Evolutionary conservation across 305 asterid genomes (phyloP).

Genomic region (Andrographis paniculata): DNA sequence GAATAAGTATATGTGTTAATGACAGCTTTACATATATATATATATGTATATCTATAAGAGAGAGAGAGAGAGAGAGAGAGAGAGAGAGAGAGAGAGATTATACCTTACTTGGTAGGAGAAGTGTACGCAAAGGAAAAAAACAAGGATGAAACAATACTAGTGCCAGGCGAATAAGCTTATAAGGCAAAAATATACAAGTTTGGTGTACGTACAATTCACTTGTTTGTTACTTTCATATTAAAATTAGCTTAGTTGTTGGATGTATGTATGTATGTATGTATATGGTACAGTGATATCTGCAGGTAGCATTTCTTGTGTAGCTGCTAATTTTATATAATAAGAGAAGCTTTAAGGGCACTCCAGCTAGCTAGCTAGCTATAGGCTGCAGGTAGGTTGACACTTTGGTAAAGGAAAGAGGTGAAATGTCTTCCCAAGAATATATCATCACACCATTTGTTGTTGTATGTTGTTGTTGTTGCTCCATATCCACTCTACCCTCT

Average conservation of each 20-base stretch:
- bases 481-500: conserved; percentile 49
- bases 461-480: too few relatives aligned
- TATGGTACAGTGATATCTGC: too few relatives aligned
- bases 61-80: conserved; percentile 8
- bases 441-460: too few relatives aligned
- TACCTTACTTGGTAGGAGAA: conserved; percentile 25
- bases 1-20: too few relatives aligned
- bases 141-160: background rate
- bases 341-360: conserved; percentile 59
- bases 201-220: conserved; percentile 20
- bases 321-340: background rate
- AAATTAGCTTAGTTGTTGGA: conserved; percentile 58
- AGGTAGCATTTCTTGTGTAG: background rate
- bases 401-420: conserved; percentile 53
- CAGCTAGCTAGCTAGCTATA: too few relatives aligned
- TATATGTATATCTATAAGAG: background rate
- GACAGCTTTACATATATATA: background rate
- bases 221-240: conserved; percentile 40
- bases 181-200: conserved; percentile 20
- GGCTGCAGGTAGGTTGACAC: too few relatives aligned
- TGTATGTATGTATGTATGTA: conserved; percentile 3
- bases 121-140: conserved; percentile 34
- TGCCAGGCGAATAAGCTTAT: background rate
- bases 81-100: conserved; percentile 1
- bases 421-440: conserved; percentile 53